Evolutionary conservation across 2,329 filamentous ascomycete genomes (phyloP), one percentile per base, ranked within the genome.

Genomic region (Sarocladium brachiariae): DNA sequence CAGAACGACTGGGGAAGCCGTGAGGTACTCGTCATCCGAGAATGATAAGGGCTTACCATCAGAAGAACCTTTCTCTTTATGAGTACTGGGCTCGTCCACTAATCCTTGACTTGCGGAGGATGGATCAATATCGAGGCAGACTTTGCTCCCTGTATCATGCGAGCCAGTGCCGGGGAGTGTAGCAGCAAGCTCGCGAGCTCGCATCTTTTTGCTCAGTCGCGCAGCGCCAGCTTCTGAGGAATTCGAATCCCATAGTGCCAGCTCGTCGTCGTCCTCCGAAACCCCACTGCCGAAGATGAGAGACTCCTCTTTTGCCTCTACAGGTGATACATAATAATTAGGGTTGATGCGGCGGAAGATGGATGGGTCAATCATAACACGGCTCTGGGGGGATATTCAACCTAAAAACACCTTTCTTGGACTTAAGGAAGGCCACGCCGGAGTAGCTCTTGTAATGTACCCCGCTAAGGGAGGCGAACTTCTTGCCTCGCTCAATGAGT

Each of bases 281-380:
- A 82, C 60, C 1, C 16, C 9, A 14, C 25, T 33, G 9, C 43
- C 27, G 10, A 47, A 81, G 65, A 57, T 86, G 80, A 23, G 81
- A 76, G 52, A 33, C 6, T 33, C 43, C 4, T 90, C 84, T 57
- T 87, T 85, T 0, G 86, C 80, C 47, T 85, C 83, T 50, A 95
- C 83, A 2, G 79, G 75, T 19, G 86, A 88, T 58, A 92, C 80
- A 0, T 79, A 80, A 57, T 95, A 95, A 63, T 95, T 95, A 1
- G 90, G 87, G 57, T 93, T 88, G 64, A 92, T 87, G 30, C 88
- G 81, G 8, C 89, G 81, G 68, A 95, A 90, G 37, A 87, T 87
- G 3, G 82, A 82, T 0, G 89, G 82, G 61, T 96, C 91, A 21
- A 96, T 75, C 89, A 96, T 96, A 55, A 95, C 78, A 25, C 91